Conservation (phyloP, 805 yeast genomes). For the Tetrapisispora pingtungensis region DNA sequence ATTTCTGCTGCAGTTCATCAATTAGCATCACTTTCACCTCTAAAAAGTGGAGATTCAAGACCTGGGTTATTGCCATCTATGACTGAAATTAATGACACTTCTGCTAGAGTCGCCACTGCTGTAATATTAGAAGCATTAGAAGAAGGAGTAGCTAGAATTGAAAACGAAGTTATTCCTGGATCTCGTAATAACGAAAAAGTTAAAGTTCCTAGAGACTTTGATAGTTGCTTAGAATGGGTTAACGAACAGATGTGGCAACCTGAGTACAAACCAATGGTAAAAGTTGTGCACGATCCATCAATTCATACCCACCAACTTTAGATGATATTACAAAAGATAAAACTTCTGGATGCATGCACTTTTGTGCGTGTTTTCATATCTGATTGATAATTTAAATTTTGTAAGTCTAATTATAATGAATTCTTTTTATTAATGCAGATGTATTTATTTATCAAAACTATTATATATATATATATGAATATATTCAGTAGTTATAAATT, state of each 20-base stretch:
- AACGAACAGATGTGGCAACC: constrained; percentile 95
- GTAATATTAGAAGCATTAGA: constrained; percentile 78
- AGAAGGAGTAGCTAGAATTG: constrained; percentile 78
- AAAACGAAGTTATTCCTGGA: constrained; percentile 28
- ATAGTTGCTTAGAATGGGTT: constrained; percentile 79
- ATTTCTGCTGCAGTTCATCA: constrained; percentile 93
- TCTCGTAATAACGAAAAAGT: constrained; percentile 31
- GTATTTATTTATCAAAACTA: not conserved
- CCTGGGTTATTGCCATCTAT: constrained; percentile 67
- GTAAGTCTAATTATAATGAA: too few species aligned
- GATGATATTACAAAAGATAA: too few species aligned
- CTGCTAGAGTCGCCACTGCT: constrained; percentile 89
- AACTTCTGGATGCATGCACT: too few species aligned
- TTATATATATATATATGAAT: too few species aligned
- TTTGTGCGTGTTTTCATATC: too few species aligned
- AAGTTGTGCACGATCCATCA: constrained; percentile 33
- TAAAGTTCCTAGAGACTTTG: constrained; percentile 69
- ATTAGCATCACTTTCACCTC: constrained; percentile 76
- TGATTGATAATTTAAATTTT: too few species aligned
- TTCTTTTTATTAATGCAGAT: not conserved
- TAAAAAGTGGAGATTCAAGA: constrained; percentile 37
- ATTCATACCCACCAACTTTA: constrained; percentile 1
- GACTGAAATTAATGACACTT: constrained; percentile 77
- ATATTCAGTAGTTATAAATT: too few species aligned
- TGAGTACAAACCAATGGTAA: constrained; percentile 78